Evolutionary conservation across 345 rosid species (phyloP), one percentile per base, ranked within the genome.

Genomic region (Durio zibethinus): DNA sequence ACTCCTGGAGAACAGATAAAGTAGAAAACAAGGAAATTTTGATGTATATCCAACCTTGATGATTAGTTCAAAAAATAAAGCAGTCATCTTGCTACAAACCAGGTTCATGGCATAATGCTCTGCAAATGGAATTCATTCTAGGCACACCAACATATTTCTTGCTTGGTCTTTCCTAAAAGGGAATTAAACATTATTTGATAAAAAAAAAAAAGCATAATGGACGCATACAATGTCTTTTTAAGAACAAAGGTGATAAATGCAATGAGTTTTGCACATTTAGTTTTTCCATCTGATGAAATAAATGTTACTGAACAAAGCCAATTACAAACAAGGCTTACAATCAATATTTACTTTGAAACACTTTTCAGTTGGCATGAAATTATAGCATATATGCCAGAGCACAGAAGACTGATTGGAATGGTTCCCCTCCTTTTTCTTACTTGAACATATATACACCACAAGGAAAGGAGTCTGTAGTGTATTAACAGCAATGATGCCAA

Each of bases 131-230:
- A 81, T 94, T 92, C 97, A 94, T 92, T 80, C 93, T 92, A 0
- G 97, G 97, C 36, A 90, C 83, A 64, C 97, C 96, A 42, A 94
- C 94, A 76, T 88, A 90, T 83, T 84, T 94, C 77, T 86, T 94
- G 74, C 61, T 84, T 43, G 67, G 42, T 63, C 74, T 90, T 82
- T 84, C 94, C 98, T 94, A 79, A 54, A 85, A 18, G 29, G 47
- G 77, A 27, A 65, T 48, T 56, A 36, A 59, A 79, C 36, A 29
- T 9, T 66, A 33, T 9, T 54, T 23, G 56, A 79, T 21, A 45
- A 54, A 36, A 38, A 68, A 43, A 18, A 47, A 47, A 52, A 20
- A 5, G 10, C 0, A 8, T 3, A 18, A 38, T 10, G 43, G n/a
- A 27, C 9, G 71, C 18, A 4, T 25, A 25, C 15, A 23, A 21